Evolutionary conservation across 1,139 yeast genomes (phyloP).

Genomic region (Diutina rugosa): DNA sequence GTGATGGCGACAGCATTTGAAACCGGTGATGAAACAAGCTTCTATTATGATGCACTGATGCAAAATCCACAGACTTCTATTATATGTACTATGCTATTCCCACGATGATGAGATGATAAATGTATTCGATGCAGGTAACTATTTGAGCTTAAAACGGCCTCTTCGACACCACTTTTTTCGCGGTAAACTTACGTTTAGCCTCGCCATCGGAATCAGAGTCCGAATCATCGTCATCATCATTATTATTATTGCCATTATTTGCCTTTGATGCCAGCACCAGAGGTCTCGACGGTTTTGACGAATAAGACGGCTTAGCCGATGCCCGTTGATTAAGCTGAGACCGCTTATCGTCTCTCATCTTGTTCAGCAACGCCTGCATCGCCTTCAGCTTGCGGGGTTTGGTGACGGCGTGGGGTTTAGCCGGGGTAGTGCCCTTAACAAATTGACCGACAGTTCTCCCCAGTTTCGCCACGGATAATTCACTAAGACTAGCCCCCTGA

Average conservation of each 20-base stretch:
- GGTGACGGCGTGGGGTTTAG: slow-evolving; percentile 9
- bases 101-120: too few relatives aligned
- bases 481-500: slow-evolving; percentile 26
- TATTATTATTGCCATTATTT: not conserved
- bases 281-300: too few relatives aligned
- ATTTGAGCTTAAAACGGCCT: not conserved
- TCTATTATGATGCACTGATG: too few relatives aligned
- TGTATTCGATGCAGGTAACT: too few relatives aligned
- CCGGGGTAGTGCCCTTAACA: slow-evolving; percentile 9
- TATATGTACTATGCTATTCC: too few relatives aligned
- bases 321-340: not conserved
- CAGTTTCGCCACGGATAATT: slow-evolving; percentile 8
- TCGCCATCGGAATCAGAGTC: not conserved
- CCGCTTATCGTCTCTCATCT: slow-evolving; percentile 18
- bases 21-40: too few relatives aligned
- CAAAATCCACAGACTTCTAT: too few relatives aligned
- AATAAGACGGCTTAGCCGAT: not conserved
- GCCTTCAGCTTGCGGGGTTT: slow-evolving; percentile 12
- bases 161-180: not conserved
- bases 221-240: not conserved
- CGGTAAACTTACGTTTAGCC: not conserved
- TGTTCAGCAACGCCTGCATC: slow-evolving; percentile 33
- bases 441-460: slow-evolving; percentile 19
- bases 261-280: not conserved
- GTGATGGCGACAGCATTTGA: too few relatives aligned